Conservation (phyloP, 768 basidiomycete species). For the Collybiopsis luxurians region DNA sequence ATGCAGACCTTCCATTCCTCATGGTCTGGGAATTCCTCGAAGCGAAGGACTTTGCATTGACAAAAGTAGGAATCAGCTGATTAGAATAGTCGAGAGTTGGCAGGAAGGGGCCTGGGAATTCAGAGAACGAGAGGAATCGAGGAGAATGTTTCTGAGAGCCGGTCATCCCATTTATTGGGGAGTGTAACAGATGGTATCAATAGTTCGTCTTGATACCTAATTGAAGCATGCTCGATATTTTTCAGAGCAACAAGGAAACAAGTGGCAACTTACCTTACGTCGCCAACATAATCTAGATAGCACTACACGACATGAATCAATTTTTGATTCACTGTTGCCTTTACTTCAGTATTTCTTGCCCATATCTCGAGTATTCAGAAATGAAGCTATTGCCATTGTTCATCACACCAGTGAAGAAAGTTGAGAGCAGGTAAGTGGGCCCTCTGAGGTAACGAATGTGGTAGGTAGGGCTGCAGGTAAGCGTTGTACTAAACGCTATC, state of each 20-base stretch:
- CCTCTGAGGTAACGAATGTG: no score
- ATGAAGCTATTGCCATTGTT: no score
- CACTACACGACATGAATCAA: no score
- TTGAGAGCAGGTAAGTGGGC: no score
- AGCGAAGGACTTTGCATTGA: constrained; percentile 36
- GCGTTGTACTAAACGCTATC: no score
- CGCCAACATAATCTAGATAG: constrained; percentile 38
- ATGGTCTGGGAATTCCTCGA: constrained; percentile 28
- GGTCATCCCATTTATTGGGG: constrained; percentile 32
- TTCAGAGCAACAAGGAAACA: neutral
- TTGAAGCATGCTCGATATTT: no score
- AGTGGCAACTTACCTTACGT: constrained; percentile 38
- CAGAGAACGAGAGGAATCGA: constrained; percentile 39
- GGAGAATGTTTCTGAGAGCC: constrained; percentile 50
- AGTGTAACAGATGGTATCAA: neutral
- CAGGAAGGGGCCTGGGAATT: constrained; percentile 34
- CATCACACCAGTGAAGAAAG: no score
- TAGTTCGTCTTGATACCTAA: neutral
- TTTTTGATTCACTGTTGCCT: no score
- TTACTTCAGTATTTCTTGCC: no score
- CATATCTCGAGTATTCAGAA: no score
- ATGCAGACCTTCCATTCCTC: constrained; percentile 38
- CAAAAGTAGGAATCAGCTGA: constrained; percentile 39
- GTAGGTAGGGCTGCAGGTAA: no score
- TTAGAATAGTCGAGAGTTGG: constrained; percentile 18